Base-by-base conservation (phyloP, 352 stramenopile species). In the Aphanomyces astaci region DNA sequence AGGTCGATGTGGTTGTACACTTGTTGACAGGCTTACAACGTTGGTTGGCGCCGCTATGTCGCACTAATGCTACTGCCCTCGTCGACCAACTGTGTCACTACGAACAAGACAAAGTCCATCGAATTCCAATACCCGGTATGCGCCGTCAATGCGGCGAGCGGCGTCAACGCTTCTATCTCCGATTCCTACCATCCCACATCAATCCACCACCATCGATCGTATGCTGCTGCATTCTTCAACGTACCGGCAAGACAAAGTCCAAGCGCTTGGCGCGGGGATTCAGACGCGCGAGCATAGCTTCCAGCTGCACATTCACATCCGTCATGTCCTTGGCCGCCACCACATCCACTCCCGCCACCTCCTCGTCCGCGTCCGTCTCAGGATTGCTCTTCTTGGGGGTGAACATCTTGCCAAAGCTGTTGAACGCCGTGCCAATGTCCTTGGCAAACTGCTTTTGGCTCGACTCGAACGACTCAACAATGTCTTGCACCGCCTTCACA, bases 51-150 rank as follows among this genome's bases (percentile, higher is more conserved):
- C n/a, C n/a, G n/a, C 36, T 43, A 43, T 43, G 36, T 43, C 7
- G 36, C 36, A 43, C 36, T 43, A 43, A 15, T 43, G 36, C 15
- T 43, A 15, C 36, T 43, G 36, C n/a, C 15, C 9, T 64, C 56
- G 2, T 52, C 62, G 7, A 68, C 39, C 30, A 68, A 32, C 32
- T 68, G 62, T 45, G 62, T 60, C 24, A 68, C 27, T n/a, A 68
- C 7, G 25, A 68, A 68, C 45, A 68, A 2, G 4, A 68, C 24
- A 46, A 68, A 68, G n/a, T 68, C 62, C 28, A 48, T 68, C 30
- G 43, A 59, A 13, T 28, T 25, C 62, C 62, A 68, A 45, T 68
- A 68, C n/a, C 62, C 62, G 11, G 62, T 68, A 45, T 68, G 62
- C 28, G 62, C 62, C 10, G 62, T 68, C 15, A 68, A 33, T 13